These are phyloP conservation scores for Blastobotrys arbuscula DNA, from an alignment of 1,139 yeast genomes.

Conservation along the genomic window DNA sequence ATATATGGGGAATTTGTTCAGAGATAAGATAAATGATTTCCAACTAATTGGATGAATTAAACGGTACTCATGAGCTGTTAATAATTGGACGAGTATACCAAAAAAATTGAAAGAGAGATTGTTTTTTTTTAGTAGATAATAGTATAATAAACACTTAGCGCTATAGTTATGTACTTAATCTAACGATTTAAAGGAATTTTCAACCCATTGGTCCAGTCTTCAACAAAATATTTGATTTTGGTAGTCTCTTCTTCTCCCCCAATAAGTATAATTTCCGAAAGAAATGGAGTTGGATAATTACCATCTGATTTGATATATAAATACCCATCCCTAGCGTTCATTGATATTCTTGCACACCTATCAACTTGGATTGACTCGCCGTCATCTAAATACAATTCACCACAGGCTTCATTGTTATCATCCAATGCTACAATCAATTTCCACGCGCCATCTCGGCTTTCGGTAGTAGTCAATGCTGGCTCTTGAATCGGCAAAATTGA, in stretches of 20 bases:
- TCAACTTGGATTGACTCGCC: slow-evolving; percentile 24
- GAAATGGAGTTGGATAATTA: slow-evolving; percentile 3
- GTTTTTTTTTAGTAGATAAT: no score
- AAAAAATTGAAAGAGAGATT: no score
- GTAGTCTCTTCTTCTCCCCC: not conserved
- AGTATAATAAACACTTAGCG: no score
- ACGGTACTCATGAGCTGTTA: no score
- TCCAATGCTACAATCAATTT: slow-evolving; percentile 34
- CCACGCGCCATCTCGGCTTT: slow-evolving; percentile 34
- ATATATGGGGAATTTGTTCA: no score
- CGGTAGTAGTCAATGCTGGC: slow-evolving; percentile 34
- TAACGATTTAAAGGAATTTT: not conserved
- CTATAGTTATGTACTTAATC: no score
- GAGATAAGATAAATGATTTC: no score
- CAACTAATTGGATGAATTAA: no score
- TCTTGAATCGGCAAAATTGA: slow-evolving; percentile 26
- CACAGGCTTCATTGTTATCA: slow-evolving; percentile 15
- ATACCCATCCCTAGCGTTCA: slow-evolving; percentile 2
- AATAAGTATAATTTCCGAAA: slow-evolving; percentile 9
- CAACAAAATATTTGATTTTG: not conserved
- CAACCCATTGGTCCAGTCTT: not conserved
- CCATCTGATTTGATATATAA: slow-evolving; percentile 4
- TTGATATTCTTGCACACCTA: not conserved
- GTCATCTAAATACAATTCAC: slow-evolving; percentile 28
- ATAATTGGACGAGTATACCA: no score